Conservation (phyloP, 768 basidiomycete species). For the Sarcodon sp. region DNA sequence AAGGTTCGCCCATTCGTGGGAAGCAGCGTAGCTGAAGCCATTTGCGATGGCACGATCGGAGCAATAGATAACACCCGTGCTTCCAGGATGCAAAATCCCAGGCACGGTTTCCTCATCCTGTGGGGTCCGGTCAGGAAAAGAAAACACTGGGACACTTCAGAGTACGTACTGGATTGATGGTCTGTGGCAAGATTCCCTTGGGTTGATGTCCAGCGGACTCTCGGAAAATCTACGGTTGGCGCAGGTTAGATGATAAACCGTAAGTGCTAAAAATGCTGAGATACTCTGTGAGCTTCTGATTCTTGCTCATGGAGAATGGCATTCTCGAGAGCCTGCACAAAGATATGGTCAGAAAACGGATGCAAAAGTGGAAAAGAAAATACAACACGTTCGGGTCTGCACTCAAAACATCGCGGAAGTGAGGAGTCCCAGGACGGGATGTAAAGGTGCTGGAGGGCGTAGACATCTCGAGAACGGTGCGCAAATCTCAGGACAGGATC, state of each 20-base stretch:
- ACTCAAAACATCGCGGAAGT: too few relatives aligned
- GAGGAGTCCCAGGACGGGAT: too few relatives aligned
- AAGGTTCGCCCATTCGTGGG: constrained; percentile 77
- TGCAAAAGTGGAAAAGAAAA: too few relatives aligned
- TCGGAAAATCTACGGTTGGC: constrained; percentile 52
- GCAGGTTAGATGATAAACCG: background rate
- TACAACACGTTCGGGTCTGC: too few relatives aligned
- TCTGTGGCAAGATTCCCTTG: constrained; percentile 54
- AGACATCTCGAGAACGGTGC: too few relatives aligned
- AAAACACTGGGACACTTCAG: background rate
- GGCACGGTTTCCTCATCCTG: constrained; percentile 86
- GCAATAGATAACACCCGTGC: constrained; percentile 68
- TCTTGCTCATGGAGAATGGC: constrained; percentile 47
- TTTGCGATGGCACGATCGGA: constrained; percentile 93
- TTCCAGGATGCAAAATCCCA: constrained; percentile 69
- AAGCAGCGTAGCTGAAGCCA: constrained; percentile 70
- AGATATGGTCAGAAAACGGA: too few relatives aligned
- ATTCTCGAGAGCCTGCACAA: too few relatives aligned
- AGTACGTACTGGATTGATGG: constrained; percentile 48
- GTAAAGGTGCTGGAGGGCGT: too few relatives aligned
- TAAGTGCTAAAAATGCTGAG: background rate
- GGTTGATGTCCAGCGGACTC: constrained; percentile 56
- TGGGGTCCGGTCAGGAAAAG: constrained; percentile 1
- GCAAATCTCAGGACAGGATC: too few relatives aligned
- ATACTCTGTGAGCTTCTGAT: constrained; percentile 79